Conservation (phyloP, 208 protist genomes). For the Phytomonas francai region DNA sequence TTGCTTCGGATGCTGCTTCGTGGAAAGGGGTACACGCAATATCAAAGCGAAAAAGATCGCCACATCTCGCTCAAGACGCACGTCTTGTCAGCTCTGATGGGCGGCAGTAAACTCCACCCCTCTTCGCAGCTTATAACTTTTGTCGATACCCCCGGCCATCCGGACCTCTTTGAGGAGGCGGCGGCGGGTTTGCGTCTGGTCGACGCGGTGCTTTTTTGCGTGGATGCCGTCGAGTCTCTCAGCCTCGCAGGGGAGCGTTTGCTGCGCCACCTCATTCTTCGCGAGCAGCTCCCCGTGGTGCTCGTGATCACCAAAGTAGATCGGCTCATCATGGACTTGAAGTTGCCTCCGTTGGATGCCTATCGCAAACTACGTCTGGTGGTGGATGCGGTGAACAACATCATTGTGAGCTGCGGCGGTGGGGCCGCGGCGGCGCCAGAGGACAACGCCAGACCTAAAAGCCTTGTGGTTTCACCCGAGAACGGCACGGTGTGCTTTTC, state of each 20-base stretch:
- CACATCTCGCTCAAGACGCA: conserved; percentile 63
- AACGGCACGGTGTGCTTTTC: conserved; percentile 92
- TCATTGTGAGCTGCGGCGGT: conserved; percentile 55
- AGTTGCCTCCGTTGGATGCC: conserved; percentile 97
- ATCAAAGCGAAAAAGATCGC: conserved; percentile 54
- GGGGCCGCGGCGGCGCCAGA: conserved; percentile 9
- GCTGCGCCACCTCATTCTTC: conserved; percentile 74
- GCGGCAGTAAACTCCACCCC: conserved; percentile 35
- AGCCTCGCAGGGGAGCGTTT: conserved; percentile 67
- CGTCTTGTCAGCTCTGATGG: conserved; percentile 41
- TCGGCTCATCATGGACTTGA: conserved; percentile 97
- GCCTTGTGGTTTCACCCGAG: conserved; percentile 52
- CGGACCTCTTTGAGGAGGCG: conserved; percentile 96
- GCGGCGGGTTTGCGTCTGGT: conserved; percentile 88
- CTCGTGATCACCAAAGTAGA: conserved; percentile 98
- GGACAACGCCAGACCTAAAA: not conserved
- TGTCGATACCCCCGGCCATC: conserved; percentile 98
- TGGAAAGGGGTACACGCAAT: conserved; percentile 30
- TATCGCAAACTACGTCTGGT: conserved; percentile 96
- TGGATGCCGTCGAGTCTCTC: conserved; percentile 97
- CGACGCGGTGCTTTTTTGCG: conserved; percentile 95
- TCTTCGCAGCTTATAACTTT: conserved; percentile 90
- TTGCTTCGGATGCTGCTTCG: conserved; percentile 84
- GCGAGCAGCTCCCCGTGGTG: conserved; percentile 80
- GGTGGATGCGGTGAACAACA: conserved; percentile 95